Base-by-base conservation (phyloP, 2,329 filamentous ascomycete species). In the Fusarium sp. region DNA sequence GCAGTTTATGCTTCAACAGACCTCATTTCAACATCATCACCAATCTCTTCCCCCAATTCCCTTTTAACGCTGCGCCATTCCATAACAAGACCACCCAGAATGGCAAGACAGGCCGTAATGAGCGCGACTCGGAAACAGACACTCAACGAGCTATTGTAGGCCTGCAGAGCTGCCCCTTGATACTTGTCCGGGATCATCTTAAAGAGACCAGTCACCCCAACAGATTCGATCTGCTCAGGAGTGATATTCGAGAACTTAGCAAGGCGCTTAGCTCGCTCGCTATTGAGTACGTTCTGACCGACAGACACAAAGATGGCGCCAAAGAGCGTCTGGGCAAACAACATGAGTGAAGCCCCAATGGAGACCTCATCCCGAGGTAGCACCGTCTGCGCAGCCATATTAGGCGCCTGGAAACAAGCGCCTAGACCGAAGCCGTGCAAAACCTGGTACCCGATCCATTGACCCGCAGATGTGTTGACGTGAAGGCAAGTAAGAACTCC, bases 81-180 rank as follows among this genome's bases (percentile, higher is more conserved):
- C 68, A 92, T 85, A n/a, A 84, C 82, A 3, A 86, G 73, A 0
- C 85, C 83, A 1, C 87, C 89, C 27, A 91, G 48, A 14, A 91
- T 83, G 6, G 84, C 86, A 8, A 90, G 57, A 9, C 82, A 82
- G 1, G 85, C 83, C 69, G 89, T 81, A 0, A 88, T 87, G 8
- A 89, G 82, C 3, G 84, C 85, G 6, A 92, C 86, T 65, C 89
- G 88, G 77, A 90, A 92, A 86, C 86, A 68, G 85, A 80, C 4
- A 37, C 84, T 85, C 11, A 93, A 76, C 0, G 89, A 86, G 9
- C 81, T 73, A 75, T 92, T 92, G 81, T 92, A 92, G 0, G 87
- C 88, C 11, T 65, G 27, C 22, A 80, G 54, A 9, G 75, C 56
- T 37, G 54, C 57, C 2, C 37, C 27, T n/a, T 64, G 68, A n/a